These are phyloP conservation scores for Nicotiana knightiana DNA, from an alignment of 257 asterid genomes.

Conservation along the genomic window DNA sequence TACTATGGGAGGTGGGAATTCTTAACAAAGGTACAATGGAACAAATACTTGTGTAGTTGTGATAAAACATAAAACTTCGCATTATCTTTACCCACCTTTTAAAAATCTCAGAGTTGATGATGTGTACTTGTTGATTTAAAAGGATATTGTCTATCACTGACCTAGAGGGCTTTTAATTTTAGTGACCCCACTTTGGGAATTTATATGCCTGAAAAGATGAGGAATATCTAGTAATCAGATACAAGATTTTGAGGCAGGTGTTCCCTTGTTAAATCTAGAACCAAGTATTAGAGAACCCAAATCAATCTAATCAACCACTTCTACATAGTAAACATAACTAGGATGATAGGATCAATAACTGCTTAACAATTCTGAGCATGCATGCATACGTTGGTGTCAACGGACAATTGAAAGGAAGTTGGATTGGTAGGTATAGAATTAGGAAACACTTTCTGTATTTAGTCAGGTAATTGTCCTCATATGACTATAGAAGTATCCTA, in stretches of 20 bases:
- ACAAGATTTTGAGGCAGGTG: neutral
- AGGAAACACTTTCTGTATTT: too few species aligned
- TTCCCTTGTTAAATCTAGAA: neutral
- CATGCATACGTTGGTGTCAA: neutral
- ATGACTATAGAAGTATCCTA: conserved; percentile 27
- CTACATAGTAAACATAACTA: too few species aligned
- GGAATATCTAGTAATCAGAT: neutral
- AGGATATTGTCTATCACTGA: neutral
- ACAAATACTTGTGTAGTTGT: neutral
- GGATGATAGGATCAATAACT: neutral
- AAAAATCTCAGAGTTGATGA: neutral
- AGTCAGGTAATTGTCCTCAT: conserved; percentile 22
- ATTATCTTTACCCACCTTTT: neutral
- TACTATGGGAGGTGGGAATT: neutral
- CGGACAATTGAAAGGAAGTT: too few species aligned
- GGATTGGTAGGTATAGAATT: too few species aligned
- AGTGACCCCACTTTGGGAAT: neutral
- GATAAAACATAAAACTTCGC: neutral
- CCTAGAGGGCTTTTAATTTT: neutral
- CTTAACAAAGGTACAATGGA: neutral
- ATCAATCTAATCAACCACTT: neutral
- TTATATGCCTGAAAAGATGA: neutral
- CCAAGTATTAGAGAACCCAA: neutral
- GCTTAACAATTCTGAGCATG: neutral
- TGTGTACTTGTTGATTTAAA: neutral